Conservation (phyloP, 2,329 filamentous ascomycete species). For the Fusarium scirpi region DNA sequence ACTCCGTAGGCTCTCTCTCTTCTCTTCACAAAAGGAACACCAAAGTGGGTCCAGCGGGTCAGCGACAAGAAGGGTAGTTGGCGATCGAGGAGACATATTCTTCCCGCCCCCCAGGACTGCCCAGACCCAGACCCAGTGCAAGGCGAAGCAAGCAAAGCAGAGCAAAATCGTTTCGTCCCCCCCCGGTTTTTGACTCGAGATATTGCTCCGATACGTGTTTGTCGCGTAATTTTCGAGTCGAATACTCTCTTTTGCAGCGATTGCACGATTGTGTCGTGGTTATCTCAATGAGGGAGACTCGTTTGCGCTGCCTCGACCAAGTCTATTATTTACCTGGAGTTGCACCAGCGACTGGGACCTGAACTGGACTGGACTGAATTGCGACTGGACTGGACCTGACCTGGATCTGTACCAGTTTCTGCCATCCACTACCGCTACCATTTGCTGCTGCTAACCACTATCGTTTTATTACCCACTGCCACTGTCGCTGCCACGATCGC, state of each 20-base stretch:
- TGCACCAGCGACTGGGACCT: constrained; percentile 53
- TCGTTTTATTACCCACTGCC: constrained; percentile 43
- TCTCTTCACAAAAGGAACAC: constrained; percentile 25
- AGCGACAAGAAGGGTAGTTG: constrained; percentile 47
- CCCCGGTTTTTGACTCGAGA: constrained; percentile 47
- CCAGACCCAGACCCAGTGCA: constrained; percentile 32
- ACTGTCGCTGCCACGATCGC: constrained; percentile 37
- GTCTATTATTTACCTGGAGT: constrained; percentile 52
- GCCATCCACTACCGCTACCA: constrained; percentile 50
- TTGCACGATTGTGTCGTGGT: constrained; percentile 50
- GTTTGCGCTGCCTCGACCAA: constrained; percentile 53
- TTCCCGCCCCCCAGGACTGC: constrained; percentile 47
- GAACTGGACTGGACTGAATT: neutral
- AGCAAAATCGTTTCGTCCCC: constrained; percentile 37
- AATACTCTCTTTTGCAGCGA: constrained; percentile 38
- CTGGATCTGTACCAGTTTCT: constrained; percentile 39
- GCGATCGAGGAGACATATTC: constrained; percentile 57
- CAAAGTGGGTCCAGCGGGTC: constrained; percentile 47
- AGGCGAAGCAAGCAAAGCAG: constrained; percentile 39
- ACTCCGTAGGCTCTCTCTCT: constrained; percentile 48
- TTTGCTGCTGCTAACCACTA: constrained; percentile 46
- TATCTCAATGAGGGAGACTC: constrained; percentile 50
- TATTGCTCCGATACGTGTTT: constrained; percentile 39
- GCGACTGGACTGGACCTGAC: constrained; percentile 28
- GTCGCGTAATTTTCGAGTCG: constrained; percentile 43